phyloP scores from a whole-genome alignment of 2,329 filamentous ascomycete genomes.

The Elsinoe australis region DNA sequence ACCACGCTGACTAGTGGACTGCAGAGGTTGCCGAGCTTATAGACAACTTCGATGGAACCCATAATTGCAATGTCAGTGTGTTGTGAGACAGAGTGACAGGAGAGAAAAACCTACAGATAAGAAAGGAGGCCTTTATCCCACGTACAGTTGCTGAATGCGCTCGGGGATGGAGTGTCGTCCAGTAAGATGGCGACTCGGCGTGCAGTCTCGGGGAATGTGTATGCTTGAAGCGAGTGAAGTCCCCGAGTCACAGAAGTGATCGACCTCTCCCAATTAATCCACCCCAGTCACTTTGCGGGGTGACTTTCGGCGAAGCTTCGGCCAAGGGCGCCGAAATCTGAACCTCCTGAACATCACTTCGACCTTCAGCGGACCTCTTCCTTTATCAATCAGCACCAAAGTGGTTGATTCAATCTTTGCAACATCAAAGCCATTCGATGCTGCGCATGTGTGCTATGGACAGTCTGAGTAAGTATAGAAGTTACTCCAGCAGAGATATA shows the following conservation, averaged over 20 bases:
- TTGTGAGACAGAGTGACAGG: not conserved
- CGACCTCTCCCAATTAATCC: conserved; percentile 15
- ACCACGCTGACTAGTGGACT: conserved; percentile 2
- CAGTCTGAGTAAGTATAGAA: too few species aligned
- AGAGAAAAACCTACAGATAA: not conserved
- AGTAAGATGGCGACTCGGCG: not conserved
- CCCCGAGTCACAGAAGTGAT: conserved; percentile 21
- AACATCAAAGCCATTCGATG: too few species aligned
- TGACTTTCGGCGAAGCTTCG: too few species aligned
- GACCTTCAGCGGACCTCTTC: too few species aligned
- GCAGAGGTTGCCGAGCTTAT: conserved; percentile 15
- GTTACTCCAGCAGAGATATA: too few species aligned
- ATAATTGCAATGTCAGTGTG: conserved; percentile 6
- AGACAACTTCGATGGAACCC: conserved; percentile 15
- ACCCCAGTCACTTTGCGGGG: too few species aligned
- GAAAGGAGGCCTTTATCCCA: not conserved
- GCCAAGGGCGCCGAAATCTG: too few species aligned
- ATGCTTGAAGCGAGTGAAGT: conserved; percentile 4
- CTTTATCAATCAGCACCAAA: too few species aligned
- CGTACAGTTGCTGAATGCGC: too few species aligned
- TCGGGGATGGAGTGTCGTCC: conserved; percentile 6
- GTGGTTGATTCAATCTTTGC: too few species aligned
- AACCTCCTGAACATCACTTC: too few species aligned
- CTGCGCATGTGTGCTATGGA: too few species aligned
- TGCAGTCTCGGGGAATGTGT: conserved; percentile 4